These are phyloP conservation scores for Chaetothyriales sp. DNA, from an alignment of 2,329 filamentous ascomycete genomes.

Conservation along the genomic window DNA sequence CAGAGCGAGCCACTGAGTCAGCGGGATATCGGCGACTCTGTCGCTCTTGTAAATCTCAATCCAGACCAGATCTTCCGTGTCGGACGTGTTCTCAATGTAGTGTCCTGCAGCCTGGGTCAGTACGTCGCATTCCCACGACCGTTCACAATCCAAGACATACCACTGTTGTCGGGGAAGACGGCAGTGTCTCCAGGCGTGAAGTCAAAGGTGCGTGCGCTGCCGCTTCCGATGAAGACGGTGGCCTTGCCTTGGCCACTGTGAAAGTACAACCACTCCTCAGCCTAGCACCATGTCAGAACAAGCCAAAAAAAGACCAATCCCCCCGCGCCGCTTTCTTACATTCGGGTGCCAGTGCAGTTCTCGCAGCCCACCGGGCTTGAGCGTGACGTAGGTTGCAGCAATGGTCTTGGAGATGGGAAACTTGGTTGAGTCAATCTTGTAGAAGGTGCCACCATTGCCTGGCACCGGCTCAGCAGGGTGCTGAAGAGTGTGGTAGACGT, in stretches of 20 bases:
- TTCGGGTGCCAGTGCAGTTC: slow-evolving; percentile 61
- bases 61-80: slow-evolving; percentile 51
- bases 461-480: slow-evolving; percentile 45
- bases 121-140: neutral
- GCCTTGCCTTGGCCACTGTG: slow-evolving; percentile 48
- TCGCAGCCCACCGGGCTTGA: slow-evolving; percentile 49
- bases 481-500: slow-evolving; percentile 46
- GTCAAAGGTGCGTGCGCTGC: slow-evolving; percentile 52
- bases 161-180: slow-evolving; percentile 51
- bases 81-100: slow-evolving; percentile 56
- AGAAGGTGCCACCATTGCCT: slow-evolving; percentile 48
- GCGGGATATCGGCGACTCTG: slow-evolving; percentile 50
- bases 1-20: slow-evolving; percentile 57
- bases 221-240: slow-evolving; percentile 51
- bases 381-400: slow-evolving; percentile 49
- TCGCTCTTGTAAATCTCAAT: slow-evolving; percentile 59
- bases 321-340: slow-evolving; percentile 26
- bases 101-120: slow-evolving; percentile 30
- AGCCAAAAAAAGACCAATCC: slow-evolving; percentile 1
- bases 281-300: slow-evolving; percentile 25
- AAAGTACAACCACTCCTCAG: slow-evolving; percentile 61
- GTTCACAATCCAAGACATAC: slow-evolving; percentile 15
- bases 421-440: slow-evolving; percentile 53
- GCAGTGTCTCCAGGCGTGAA: slow-evolving; percentile 54
- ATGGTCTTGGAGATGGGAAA: slow-evolving; percentile 55